phyloP scores from a whole-genome alignment of 2,329 filamentous ascomycete genomes.

The Escovopsis weberi region DNA sequence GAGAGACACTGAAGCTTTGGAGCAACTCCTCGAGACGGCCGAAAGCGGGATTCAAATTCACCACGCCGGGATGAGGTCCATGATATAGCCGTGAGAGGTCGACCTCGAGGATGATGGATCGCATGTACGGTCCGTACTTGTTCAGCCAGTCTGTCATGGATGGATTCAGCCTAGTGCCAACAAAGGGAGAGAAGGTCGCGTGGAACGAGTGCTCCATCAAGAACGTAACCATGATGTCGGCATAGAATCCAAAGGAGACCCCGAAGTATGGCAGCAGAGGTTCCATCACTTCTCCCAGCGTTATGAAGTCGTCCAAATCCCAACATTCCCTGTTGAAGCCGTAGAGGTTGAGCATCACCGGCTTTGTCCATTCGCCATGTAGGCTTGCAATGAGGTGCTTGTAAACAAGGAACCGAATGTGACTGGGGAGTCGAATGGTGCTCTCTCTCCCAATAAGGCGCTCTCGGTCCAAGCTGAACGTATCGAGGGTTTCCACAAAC shows the following conservation, averaged over 20 bases:
- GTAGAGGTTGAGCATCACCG: constrained; percentile 16
- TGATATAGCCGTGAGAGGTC: constrained; percentile 25
- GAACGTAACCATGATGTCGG: constrained; percentile 22
- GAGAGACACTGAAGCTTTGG: constrained; percentile 13
- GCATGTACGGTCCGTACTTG: constrained; percentile 21
- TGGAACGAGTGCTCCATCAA: constrained; percentile 23
- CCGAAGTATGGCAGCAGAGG: constrained; percentile 13
- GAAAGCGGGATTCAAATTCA: constrained; percentile 11
- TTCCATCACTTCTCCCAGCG: constrained; percentile 12
- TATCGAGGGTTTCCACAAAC: constrained; percentile 10
- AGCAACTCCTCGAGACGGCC: constrained; percentile 15
- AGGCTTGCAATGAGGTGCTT: constrained; percentile 9
- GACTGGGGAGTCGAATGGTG: constrained; percentile 7
- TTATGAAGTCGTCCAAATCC: constrained; percentile 19
- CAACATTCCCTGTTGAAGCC: constrained; percentile 18
- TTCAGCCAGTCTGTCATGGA: constrained; percentile 21
- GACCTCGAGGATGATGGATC: constrained; percentile 23
- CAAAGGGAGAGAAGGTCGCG: constrained; percentile 23
- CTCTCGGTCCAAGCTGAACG: constrained; percentile 10
- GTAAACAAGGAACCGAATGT: constrained; percentile 15
- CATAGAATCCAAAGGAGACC: constrained; percentile 22
- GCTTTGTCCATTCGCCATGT: constrained; percentile 7
- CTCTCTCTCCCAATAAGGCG: constrained; percentile 4
- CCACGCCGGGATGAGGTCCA: constrained; percentile 13
- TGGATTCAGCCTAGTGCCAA: constrained; percentile 17